Base-by-base conservation (phyloP, 2,329 filamentous ascomycete genomes). In the Xylaria sp. region DNA sequence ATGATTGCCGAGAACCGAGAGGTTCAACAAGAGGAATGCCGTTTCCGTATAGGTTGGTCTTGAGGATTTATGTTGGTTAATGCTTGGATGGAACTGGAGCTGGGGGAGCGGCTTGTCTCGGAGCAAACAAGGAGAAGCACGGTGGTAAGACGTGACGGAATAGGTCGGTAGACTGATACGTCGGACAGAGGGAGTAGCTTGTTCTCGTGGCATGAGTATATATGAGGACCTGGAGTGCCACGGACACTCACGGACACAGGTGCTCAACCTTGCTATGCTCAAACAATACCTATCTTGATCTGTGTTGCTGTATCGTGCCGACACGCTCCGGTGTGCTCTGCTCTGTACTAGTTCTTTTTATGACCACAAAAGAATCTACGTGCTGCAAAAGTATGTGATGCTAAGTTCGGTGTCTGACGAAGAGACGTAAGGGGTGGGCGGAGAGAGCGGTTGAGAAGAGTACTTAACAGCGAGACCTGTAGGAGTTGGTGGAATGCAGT, bases 1-100 rank as follows among this genome's bases (percentile, higher is more conserved):
- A 39, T 59, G 38, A 53, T 50, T 45, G 57, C 38, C 11, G 42
- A 44, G 49, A 27, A 13, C 44, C 39, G 4, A 36, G 31, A 2
- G 31, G 47, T n/a, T n/a, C n/a, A n/a, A n/a, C n/a, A n/a, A n/a
- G n/a, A n/a, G n/a, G n/a, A n/a, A n/a, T n/a, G n/a, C n/a, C n/a
- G 11, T 1, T 53, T 42, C 65, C 61, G 13, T 50, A 29, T 17
- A 49, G 31, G 58, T 61, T 20, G 38, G 50, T 45, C 9, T 45
- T 2, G 25, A 27, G 25, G 45, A 44, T 44, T n/a, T 20, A 9
- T 44, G 39, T 20, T 17, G n/a, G n/a, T n/a, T n/a, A n/a, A n/a
- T n/a, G n/a, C n/a, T n/a, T n/a, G 17, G 10, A 44, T 20, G 17
- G 25, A 17, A 27, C 22, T 27, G 25, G 45, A 17, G 45, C 11